These are phyloP conservation scores for Bipolaris zeicola DNA, from an alignment of 2,329 filamentous ascomycete genomes.

Conservation along the genomic window DNA sequence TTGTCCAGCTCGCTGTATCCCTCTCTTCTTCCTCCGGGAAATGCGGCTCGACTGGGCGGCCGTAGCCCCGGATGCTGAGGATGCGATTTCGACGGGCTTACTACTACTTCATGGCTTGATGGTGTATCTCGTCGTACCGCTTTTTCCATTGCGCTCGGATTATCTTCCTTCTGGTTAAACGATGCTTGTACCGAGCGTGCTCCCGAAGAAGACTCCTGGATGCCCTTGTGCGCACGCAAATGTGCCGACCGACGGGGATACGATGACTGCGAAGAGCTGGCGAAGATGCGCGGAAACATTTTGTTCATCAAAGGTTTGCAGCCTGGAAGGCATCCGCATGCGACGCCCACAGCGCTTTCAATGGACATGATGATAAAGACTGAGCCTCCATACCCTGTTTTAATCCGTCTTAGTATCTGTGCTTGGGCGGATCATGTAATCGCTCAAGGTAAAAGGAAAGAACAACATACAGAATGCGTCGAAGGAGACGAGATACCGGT, in stretches of 20 bases:
- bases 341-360: conserved; percentile 38
- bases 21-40: conserved; percentile 7
- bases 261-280: conserved; percentile 13
- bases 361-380: conserved; percentile 36
- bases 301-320: conserved; percentile 40
- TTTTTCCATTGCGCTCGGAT: background rate
- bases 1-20: conserved; percentile 8
- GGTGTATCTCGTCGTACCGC: background rate
- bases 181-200: conserved; percentile 1
- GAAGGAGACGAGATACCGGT: conserved; percentile 31
- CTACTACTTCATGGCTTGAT: background rate
- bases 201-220: conserved; percentile 1
- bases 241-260: conserved; percentile 10
- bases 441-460: background rate
- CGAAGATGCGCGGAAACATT: conserved; percentile 36
- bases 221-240: conserved; percentile 2
- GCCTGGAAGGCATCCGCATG: conserved; percentile 40
- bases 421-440: background rate
- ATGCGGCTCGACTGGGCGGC: conserved; percentile 6
- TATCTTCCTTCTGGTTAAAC: conserved; percentile 3
- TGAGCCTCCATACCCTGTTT: conserved; percentile 32
- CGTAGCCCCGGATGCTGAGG: conserved; percentile 5
- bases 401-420: background rate
- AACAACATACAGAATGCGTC: conserved; percentile 34
- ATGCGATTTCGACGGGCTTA: background rate